These are phyloP conservation scores for Penicillium sp. DNA, from an alignment of 2,329 filamentous ascomycete genomes.

Conservation along the genomic window DNA sequence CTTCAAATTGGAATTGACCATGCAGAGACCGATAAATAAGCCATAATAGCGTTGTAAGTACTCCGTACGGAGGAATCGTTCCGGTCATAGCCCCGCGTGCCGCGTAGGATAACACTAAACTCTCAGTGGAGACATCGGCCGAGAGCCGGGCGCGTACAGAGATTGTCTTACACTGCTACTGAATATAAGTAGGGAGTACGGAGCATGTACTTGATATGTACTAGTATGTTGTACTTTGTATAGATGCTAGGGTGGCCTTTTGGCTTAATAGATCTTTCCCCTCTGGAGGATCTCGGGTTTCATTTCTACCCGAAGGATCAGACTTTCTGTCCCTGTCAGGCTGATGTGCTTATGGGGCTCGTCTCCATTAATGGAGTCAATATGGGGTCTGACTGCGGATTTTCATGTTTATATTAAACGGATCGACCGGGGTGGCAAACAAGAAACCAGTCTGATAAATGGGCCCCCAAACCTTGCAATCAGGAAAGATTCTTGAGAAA, in stretches of 20 bases:
- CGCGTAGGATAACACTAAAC: neutral
- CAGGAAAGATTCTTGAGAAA: neutral
- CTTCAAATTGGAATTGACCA: constrained; percentile 10
- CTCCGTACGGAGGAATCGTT: too few species aligned
- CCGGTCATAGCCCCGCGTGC: constrained; percentile 3
- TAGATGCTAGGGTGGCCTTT: neutral
- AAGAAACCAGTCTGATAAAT: neutral
- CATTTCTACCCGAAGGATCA: neutral
- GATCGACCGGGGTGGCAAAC: constrained; percentile 1
- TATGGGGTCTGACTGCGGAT: neutral
- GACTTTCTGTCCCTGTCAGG: neutral
- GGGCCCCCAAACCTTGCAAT: neutral
- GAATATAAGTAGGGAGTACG: neutral
- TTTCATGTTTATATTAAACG: neutral
- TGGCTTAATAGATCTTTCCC: neutral
- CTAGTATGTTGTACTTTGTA: neutral
- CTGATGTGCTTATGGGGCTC: neutral
- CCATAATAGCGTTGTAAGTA: neutral
- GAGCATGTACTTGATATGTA: neutral
- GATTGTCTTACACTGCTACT: neutral
- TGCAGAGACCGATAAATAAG: constrained; percentile 4
- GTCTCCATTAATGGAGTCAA: neutral
- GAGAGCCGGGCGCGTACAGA: neutral
- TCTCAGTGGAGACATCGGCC: constrained; percentile 3
- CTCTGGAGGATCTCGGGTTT: neutral